phyloP scores from a whole-genome alignment of 805 yeast species.

The Hanseniaspora opuntiae region DNA sequence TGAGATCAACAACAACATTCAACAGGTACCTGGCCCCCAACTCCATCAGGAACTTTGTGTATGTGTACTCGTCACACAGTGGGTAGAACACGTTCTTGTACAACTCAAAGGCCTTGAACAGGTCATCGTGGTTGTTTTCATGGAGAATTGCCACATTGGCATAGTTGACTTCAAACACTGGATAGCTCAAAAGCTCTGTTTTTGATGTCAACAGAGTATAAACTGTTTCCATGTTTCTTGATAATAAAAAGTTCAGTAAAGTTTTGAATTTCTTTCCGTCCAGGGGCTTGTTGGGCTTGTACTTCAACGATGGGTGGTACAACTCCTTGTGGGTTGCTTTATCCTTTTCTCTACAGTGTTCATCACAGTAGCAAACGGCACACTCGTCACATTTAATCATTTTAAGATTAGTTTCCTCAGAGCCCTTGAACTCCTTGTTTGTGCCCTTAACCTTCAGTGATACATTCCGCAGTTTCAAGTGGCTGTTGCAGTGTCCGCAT shows the following conservation, averaged over 20 bases:
- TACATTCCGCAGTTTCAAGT: conserved; percentile 1
- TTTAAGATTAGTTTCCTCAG: background rate
- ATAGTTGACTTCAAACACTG: background rate
- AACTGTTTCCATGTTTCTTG: conserved; percentile 1
- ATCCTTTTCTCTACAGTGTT: conserved; percentile 37
- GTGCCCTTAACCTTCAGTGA: background rate
- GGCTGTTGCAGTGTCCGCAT: conserved; percentile 2
- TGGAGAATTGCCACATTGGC: background rate
- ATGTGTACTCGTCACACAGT: background rate
- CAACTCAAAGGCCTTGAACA: background rate
- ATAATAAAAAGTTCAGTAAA: background rate
- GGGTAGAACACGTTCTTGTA: background rate
- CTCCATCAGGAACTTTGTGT: background rate
- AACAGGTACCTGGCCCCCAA: background rate
- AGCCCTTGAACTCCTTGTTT: background rate
- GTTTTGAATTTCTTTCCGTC: conserved; percentile 44
- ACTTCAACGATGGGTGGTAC: conserved; percentile 38
- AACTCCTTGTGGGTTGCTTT: conserved; percentile 41
- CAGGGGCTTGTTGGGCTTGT: conserved; percentile 29
- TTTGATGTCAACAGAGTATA: background rate
- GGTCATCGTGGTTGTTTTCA: background rate
- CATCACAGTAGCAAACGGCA: conserved; percentile 57
- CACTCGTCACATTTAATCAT: conserved; percentile 55
- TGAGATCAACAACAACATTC: background rate
- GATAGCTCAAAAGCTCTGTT: background rate